phyloP scores from a whole-genome alignment of 2,329 filamentous ascomycete species.

The Penicillium sp. region DNA sequence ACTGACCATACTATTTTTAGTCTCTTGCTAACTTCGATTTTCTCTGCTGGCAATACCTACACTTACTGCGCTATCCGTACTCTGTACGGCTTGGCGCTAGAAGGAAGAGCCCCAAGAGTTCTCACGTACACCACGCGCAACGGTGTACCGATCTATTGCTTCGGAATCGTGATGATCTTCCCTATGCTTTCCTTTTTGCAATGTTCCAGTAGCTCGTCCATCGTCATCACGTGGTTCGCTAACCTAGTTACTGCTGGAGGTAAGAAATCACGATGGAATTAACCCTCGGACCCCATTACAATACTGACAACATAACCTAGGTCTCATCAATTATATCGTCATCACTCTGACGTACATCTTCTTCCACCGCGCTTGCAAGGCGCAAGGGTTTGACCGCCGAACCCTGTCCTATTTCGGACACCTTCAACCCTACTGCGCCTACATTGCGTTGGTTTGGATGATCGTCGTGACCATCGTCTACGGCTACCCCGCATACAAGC shows the following conservation, averaged over 20 bases:
- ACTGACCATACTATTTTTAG: neutral
- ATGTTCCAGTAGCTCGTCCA: conserved; percentile 49
- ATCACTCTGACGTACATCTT: conserved; percentile 60
- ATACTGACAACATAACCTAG: conserved; percentile 12
- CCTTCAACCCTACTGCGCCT: conserved; percentile 60
- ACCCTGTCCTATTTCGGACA: conserved; percentile 58
- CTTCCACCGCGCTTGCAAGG: conserved; percentile 57
- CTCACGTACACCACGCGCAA: conserved; percentile 60
- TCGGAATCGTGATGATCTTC: conserved; percentile 55
- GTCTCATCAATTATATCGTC: conserved; percentile 60
- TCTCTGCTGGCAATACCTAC: conserved; percentile 58
- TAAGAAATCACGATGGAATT: conserved; percentile 14
- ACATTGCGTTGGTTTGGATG: conserved; percentile 25
- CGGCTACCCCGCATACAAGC: conserved; percentile 55
- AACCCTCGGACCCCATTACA: neutral
- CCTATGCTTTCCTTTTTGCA: conserved; percentile 56
- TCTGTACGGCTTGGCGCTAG: conserved; percentile 54
- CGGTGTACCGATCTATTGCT: conserved; percentile 63
- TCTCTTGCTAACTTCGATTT: conserved; percentile 54
- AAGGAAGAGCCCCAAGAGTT: conserved; percentile 55
- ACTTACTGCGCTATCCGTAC: conserved; percentile 55
- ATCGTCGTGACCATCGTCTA: conserved; percentile 43
- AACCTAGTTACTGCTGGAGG: conserved; percentile 59
- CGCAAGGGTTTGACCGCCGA: conserved; percentile 53
- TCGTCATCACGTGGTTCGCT: conserved; percentile 56